A percentile compares a stretch with the other conserved stretches of the same genome.
Conservation (phyloP, 176 grass and related monocot genomes). For the Aegilops umbellulata region DNA sequence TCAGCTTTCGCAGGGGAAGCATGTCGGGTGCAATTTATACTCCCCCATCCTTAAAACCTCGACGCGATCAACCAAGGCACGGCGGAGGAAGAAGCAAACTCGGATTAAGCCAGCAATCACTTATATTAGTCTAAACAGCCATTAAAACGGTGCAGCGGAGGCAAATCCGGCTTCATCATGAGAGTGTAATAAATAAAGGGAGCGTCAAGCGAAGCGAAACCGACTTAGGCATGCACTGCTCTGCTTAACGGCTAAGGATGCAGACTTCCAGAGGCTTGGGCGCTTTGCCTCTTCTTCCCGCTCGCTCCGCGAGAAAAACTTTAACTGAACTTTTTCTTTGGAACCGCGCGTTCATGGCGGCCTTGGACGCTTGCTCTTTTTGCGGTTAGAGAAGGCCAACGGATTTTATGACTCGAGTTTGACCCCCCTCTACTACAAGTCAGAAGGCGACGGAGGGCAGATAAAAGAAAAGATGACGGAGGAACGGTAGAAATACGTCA, state of each 20-base stretch:
- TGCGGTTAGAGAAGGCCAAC: neutral
- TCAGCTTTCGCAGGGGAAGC: neutral
- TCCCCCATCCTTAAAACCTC: neutral
- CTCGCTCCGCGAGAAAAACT: neutral
- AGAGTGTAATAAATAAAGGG: neutral
- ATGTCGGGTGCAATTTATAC: constrained; percentile 1
- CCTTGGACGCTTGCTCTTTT: neutral
- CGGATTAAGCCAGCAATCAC: constrained; percentile 24
- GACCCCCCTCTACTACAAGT: neutral
- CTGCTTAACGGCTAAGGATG: constrained; percentile 21
- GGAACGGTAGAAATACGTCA: too few species aligned
- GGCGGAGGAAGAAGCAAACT: constrained; percentile 21
- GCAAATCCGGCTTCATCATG: neutral
- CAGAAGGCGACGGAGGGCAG: neutral
- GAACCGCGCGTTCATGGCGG: neutral
- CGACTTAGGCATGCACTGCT: constrained; percentile 16
- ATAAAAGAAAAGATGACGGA: too few species aligned
- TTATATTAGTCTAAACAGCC: neutral
- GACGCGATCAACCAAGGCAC: neutral
- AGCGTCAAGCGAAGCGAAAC: constrained; percentile 5
- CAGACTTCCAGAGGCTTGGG: neutral
- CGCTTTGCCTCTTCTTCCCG: constrained; percentile 1
- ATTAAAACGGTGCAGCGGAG: neutral
- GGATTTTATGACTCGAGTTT: neutral
- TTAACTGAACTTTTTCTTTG: neutral